Percentiles rank a stretch among this genome's conserved stretches.
phyloP scores from a whole-genome alignment of 2,329 filamentous ascomycete species.

The Aspergillus sp. region DNA sequence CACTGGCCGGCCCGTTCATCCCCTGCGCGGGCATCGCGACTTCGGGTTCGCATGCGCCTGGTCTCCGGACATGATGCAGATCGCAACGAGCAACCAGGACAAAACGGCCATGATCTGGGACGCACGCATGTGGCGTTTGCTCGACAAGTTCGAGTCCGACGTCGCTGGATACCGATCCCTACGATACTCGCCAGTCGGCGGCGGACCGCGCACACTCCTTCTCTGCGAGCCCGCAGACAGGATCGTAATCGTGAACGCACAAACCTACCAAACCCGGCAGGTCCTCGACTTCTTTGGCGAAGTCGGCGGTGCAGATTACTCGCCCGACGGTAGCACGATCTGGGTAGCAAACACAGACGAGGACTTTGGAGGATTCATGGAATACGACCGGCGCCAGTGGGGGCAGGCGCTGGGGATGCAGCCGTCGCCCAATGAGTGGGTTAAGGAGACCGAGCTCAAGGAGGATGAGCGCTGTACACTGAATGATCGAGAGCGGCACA shows the following conservation, averaged over 20 bases:
- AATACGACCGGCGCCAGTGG: slow-evolving; percentile 47
- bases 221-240: slow-evolving; percentile 51
- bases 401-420: slow-evolving; percentile 38
- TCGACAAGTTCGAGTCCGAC: slow-evolving; percentile 49
- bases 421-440: slow-evolving; percentile 45
- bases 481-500: slow-evolving; percentile 37
- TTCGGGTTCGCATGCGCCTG: slow-evolving; percentile 53
- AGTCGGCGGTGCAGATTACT: slow-evolving; percentile 49
- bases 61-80: slow-evolving; percentile 53
- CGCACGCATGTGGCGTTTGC: slow-evolving; percentile 45
- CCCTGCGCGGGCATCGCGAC: slow-evolving; percentile 46
- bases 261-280: slow-evolving; percentile 47
- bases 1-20: slow-evolving; percentile 44
- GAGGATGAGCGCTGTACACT: slow-evolving; percentile 42
- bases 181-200: slow-evolving; percentile 50
- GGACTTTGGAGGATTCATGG: slow-evolving; percentile 51
- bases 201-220: slow-evolving; percentile 48
- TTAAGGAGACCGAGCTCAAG: slow-evolving; percentile 38
- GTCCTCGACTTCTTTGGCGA: slow-evolving; percentile 53
- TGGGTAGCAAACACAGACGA: slow-evolving; percentile 51
- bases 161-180: slow-evolving; percentile 51
- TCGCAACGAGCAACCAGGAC: slow-evolving; percentile 53
- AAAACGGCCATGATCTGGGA: slow-evolving; percentile 53
- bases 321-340: slow-evolving; percentile 46
- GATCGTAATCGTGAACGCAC: slow-evolving; percentile 50